Base-by-base conservation (phyloP, 768 basidiomycete genomes). In the Macrolepiota dolichaula region DNA sequence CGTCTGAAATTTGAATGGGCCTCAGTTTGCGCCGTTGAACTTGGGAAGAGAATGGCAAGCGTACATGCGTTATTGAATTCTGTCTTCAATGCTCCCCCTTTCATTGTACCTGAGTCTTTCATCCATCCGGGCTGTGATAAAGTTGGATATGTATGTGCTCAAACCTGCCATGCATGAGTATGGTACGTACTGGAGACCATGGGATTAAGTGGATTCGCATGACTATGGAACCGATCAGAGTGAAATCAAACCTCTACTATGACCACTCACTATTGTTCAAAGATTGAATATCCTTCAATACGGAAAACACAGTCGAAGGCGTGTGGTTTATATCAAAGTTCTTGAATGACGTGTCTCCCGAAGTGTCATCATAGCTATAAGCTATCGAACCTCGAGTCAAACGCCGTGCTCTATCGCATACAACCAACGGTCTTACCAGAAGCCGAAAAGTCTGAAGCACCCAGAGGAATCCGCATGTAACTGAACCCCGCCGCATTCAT, bases 101-200 rank as follows among this genome's bases (percentile, higher is more conserved):
- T 73, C 83, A 88, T 87, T 1, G 80, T 82, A 11, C 79, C 79
- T 50, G 78, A 81, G 51, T 72, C 74, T 70, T 91, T 91, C 87
- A 90, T 88, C 88, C 89, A 91, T 9, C 75, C 86, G 15, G 89
- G 89, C 87, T 89, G 59, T 42, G 42, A 61, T 15, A 53, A n/a
- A 22, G 19, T 56, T 7, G 17, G 44, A 19, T 42, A 22, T 74
- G 49, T 24, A 25, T 22, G 37, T 24, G 1, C 9, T 36, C 19
- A 44, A 35, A n/a, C 44, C 40, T 7, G 29, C 29, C 29, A 32
- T 15, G 27, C 24, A 19, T 44, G 22, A 25, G 19, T 17, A 32
- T n/a, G 10, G 10, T 9, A 51, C 81, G 62, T 69, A 88, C 88
- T 3, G 87, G 86, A 49, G 86, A 87, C 89, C 89, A 90, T 4